phyloP scores from a whole-genome alignment of 805 yeast species.

The Lipomyces lipofer region DNA sequence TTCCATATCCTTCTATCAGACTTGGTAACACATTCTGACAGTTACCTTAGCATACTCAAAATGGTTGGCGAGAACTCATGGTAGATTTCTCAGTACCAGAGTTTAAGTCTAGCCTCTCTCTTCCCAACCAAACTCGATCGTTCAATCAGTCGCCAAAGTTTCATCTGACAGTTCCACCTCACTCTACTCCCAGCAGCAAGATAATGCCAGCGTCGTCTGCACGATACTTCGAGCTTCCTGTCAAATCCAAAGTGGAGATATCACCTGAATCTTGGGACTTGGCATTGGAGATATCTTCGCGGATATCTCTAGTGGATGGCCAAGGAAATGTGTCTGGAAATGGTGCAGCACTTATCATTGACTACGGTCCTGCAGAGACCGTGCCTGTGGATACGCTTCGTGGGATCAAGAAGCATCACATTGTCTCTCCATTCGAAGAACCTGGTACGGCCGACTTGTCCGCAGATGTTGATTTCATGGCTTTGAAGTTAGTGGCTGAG shows the following conservation, averaged over 20 bases:
- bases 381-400: conserved; percentile 73
- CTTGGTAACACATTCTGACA: not conserved
- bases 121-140: conserved; percentile 34
- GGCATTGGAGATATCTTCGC: conserved; percentile 52
- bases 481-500: conserved; percentile 47
- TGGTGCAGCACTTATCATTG: conserved; percentile 74
- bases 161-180: conserved; percentile 57
- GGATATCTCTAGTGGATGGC: conserved; percentile 36
- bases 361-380: conserved; percentile 65
- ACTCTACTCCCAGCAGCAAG: conserved; percentile 61
- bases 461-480: conserved; percentile 78
- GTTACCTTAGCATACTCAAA: conserved; percentile 42
- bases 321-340: conserved; percentile 35
- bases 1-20: too few species aligned
- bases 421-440: conserved; percentile 69
- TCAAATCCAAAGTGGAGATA: conserved; percentile 64
- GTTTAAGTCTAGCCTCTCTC: conserved; percentile 27
- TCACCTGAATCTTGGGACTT: conserved; percentile 72
- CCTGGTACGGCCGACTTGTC: conserved; percentile 84
- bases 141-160: conserved; percentile 42
- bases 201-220: conserved; percentile 51
- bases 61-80: conserved; percentile 78
- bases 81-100: conserved; percentile 54
- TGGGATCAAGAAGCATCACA: conserved; percentile 69
- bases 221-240: conserved; percentile 56